Conservation (phyloP, 495 filamentous ascomycete species). For the Cairneyella variabilis region DNA sequence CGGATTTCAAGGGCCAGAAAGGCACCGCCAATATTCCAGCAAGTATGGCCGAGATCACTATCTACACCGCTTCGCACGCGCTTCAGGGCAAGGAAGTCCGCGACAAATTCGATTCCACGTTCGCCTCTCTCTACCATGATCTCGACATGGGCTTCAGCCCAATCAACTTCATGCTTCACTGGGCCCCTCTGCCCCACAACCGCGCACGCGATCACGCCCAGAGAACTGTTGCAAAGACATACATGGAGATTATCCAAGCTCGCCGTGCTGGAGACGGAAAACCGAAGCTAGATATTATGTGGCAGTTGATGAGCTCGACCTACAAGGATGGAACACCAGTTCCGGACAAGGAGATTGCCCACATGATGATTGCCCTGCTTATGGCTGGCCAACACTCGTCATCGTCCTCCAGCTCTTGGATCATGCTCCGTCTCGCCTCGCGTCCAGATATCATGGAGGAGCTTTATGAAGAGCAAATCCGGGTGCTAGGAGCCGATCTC, state of each 20-base stretch:
- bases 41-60: conserved; percentile 79
- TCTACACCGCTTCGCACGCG: conserved; percentile 76
- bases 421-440: conserved; percentile 72
- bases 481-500: conserved; percentile 57
- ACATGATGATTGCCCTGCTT: conserved; percentile 88
- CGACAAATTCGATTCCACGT: conserved; percentile 65
- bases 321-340: conserved; percentile 72
- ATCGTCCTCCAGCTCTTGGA: conserved; percentile 76
- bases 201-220: conserved; percentile 75
- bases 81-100: conserved; percentile 81
- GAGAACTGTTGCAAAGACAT: conserved; percentile 67
- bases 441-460: conserved; percentile 69
- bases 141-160: conserved; percentile 81
- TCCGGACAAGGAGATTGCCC: conserved; percentile 77
- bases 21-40: conserved; percentile 62
- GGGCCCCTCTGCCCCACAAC: conserved; percentile 83
- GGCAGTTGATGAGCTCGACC: conserved; percentile 71
- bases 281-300: conserved; percentile 69
- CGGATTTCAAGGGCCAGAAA: conserved; percentile 62
- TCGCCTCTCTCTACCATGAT: conserved; percentile 76
- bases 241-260: conserved; percentile 69
- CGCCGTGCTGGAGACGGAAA: conserved; percentile 48
- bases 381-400: conserved; percentile 91
- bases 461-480: conserved; percentile 70
- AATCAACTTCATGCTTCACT: conserved; percentile 82